Base-by-base conservation (phyloP, 2,329 filamentous ascomycete genomes). In the Aureobasidium sp. region DNA sequence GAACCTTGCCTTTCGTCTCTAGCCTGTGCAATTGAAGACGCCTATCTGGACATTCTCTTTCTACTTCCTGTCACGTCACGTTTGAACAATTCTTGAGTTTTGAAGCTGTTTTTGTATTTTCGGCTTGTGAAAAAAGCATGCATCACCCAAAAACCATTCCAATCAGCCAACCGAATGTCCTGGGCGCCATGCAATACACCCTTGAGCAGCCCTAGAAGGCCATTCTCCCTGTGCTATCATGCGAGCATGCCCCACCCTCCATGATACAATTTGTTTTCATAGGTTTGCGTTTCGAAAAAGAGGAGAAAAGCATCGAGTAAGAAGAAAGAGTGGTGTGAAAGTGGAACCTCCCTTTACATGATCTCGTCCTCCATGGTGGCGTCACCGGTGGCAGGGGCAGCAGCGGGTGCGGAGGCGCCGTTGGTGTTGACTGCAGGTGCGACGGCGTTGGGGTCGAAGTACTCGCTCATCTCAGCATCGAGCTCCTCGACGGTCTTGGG, bases 381-480 rank as follows among this genome's bases (percentile, higher is more conserved):
- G 66, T 81, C 82, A 63, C 76, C 78, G 42, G 79, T 76, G 60
- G 76, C 73, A 48, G 77, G 72, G 63, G 81, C 75, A 45, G 75
- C 74, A 61, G 78, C 80, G 57, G 57, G 57, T 41, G 57, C 57
- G 44, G 77, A 76, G 64, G 78, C 77, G 47, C 71, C 69, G 48
- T 76, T 78, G 64, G 77, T 79, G 47, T 74, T 73, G 5, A 76
- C 72, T 61, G 78, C 77, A 63, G 73, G 75, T 45, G 69, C 72
- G 41, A 69, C 69, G 30, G 68, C 66, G 53, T 72, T 77, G 34
- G 74, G 73, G 59, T 81, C 85, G 73, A 95, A 97, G 79, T 99
- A 99, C 75, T 97, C 94, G 25, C 85, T 87, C 94, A 99, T 99
- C 75, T 99, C 94, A 5, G 90, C 91, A 74, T 99, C 94, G 29